A percentile compares a stretch with the other conserved stretches of the same genome.
Conservation (phyloP, 805 yeast species). For the Starmera caribaea region DNA sequence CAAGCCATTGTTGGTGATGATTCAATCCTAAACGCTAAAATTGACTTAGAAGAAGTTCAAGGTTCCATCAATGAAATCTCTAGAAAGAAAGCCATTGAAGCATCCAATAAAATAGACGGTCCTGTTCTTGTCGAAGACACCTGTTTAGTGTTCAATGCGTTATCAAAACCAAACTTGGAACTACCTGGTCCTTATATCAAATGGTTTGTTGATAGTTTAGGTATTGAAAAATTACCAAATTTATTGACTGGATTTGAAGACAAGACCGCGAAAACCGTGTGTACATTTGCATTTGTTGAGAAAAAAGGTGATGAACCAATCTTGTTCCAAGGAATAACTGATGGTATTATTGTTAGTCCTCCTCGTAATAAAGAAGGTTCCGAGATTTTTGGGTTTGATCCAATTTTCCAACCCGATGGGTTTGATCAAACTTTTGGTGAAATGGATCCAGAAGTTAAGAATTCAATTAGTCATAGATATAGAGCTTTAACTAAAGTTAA, state of each 20-base stretch:
- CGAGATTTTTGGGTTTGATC: slow-evolving; percentile 91
- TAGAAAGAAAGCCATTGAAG: slow-evolving; percentile 65
- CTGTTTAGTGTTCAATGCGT: slow-evolving; percentile 73
- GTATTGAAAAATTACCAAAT: slow-evolving; percentile 66
- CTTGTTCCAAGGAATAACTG: slow-evolving; percentile 76
- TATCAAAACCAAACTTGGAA: slow-evolving; percentile 39
- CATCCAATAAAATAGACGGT: slow-evolving; percentile 52
- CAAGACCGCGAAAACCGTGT: slow-evolving; percentile 77
- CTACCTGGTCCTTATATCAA: slow-evolving; percentile 94
- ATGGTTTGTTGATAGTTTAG: slow-evolving; percentile 79
- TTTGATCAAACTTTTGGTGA: slow-evolving; percentile 77
- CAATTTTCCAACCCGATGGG: slow-evolving; percentile 79
- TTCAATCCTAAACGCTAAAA: slow-evolving; percentile 45
- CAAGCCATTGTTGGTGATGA: slow-evolving; percentile 54
- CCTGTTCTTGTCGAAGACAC: slow-evolving; percentile 96
- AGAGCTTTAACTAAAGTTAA: slow-evolving; percentile 70
- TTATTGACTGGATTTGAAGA: slow-evolving; percentile 76
- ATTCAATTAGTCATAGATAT: slow-evolving; percentile 78
- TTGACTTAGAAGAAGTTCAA: slow-evolving; percentile 88
- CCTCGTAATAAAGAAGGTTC: slow-evolving; percentile 41
- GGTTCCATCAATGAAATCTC: slow-evolving; percentile 82
- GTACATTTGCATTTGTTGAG: slow-evolving; percentile 87
- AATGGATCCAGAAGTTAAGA: slow-evolving; percentile 68
- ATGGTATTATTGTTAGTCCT: slow-evolving; percentile 68
- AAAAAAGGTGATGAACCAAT: slow-evolving; percentile 67